Percentiles rank a stretch among this genome's conserved stretches.
These are phyloP conservation scores for Whalleya microplaca DNA, from an alignment of 2,329 filamentous ascomycete species.

Conservation along the genomic window DNA sequence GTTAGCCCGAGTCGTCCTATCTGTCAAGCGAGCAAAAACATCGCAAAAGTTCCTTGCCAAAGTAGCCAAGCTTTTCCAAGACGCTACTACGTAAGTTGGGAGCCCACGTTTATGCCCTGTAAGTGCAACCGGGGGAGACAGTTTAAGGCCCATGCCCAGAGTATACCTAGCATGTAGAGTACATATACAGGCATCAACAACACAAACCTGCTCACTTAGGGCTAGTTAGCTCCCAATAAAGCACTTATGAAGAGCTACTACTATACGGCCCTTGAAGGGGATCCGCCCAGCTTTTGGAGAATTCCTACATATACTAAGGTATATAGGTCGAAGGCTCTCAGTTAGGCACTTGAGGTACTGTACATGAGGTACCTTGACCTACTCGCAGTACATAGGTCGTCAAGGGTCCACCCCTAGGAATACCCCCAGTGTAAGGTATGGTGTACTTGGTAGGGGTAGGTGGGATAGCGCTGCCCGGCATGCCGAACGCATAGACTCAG, in stretches of 20 bases:
- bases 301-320: too few relatives aligned
- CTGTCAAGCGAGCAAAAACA: neutral
- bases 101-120: neutral
- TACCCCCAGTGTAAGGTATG: too few relatives aligned
- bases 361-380: neutral
- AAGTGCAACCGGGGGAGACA: neutral
- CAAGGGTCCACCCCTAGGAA: too few relatives aligned
- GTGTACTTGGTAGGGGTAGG: neutral
- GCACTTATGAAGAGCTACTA: too few relatives aligned
- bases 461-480: neutral
- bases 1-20: too few relatives aligned
- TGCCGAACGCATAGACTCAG: neutral
- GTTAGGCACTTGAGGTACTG: neutral
- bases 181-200: neutral
- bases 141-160: neutral
- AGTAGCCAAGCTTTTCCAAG: neutral
- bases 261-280: too few relatives aligned
- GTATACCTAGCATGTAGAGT: too few relatives aligned
- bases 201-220: neutral
- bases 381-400: neutral
- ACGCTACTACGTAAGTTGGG: neutral
- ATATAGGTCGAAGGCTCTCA: too few relatives aligned
- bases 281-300: too few relatives aligned
- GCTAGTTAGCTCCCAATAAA: neutral
- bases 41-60: neutral